Conservation (phyloP, 2,329 filamentous ascomycete species). For the Arthroderma uncinatum region DNA sequence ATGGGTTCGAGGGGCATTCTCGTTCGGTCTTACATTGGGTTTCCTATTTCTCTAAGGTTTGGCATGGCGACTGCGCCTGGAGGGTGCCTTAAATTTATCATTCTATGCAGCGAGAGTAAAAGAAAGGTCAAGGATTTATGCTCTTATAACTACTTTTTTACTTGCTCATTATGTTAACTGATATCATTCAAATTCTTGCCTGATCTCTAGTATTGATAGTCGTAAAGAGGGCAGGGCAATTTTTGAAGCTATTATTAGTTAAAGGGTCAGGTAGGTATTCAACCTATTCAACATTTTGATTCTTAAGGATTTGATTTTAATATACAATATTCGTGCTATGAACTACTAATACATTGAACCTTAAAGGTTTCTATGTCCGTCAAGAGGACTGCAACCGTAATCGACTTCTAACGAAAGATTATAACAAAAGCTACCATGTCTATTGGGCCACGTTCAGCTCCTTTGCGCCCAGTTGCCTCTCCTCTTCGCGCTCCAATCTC, state of each 20-base stretch:
- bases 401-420: not conserved
- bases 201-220: too few species aligned
- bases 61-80: not conserved
- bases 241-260: too few species aligned
- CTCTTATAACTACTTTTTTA: too few species aligned
- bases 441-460: not conserved
- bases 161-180: too few species aligned
- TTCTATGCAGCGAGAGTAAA: not conserved
- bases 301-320: not conserved
- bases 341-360: not conserved
- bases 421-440: not conserved
- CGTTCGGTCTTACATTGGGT: not conserved
- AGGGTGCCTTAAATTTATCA: not conserved
- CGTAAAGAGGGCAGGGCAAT: too few species aligned
- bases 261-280: too few species aligned
- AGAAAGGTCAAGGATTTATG: not conserved
- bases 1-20: not conserved
- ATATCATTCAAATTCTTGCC: too few species aligned
- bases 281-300: too few species aligned
- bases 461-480: not conserved
- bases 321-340: not conserved
- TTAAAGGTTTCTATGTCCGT: not conserved
- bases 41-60: not conserved
- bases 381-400: not conserved
- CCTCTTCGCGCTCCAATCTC: conserved; percentile 14